phyloP scores from a whole-genome alignment of 2,329 filamentous ascomycete species.

The Aspergillus tubingensis region DNA sequence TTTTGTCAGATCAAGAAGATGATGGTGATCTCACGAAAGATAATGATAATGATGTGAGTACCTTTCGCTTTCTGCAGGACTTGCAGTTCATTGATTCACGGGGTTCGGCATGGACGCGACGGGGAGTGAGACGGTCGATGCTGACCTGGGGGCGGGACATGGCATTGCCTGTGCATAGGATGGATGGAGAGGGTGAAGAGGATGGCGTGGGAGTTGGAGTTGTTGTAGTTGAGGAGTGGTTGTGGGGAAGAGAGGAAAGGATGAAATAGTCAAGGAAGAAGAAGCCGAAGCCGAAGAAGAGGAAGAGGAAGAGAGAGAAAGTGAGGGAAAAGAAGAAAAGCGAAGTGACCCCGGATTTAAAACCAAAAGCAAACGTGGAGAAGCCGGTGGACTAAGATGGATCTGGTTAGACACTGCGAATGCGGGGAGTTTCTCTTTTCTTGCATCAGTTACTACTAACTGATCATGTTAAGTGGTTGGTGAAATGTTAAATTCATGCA shows the following conservation, averaged over 20 bases:
- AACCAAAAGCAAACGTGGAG: constrained; percentile 25
- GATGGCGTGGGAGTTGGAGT: too few relatives aligned
- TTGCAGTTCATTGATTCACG: constrained; percentile 96
- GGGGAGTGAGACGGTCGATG: constrained; percentile 74
- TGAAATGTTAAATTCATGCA: neutral
- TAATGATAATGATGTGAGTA: constrained; percentile 43
- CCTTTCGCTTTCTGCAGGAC: constrained; percentile 89
- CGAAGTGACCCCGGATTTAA: constrained; percentile 17
- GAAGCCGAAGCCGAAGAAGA: constrained; percentile 1
- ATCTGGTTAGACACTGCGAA: neutral
- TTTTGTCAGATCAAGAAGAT: neutral
- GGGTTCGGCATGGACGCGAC: constrained; percentile 71
- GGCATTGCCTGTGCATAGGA: constrained; percentile 20
- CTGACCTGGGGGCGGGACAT: constrained; percentile 77
- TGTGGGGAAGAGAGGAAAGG: neutral
- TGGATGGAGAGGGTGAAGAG: neutral
- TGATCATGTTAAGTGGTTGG: too few relatives aligned
- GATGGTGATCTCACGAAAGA: neutral
- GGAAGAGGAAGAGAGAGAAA: constrained; percentile 7
- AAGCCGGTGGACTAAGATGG: constrained; percentile 8
- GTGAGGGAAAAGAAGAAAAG: constrained; percentile 7
- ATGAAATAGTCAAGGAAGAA: neutral
- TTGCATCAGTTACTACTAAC: too few relatives aligned
- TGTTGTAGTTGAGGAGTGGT: too few relatives aligned
- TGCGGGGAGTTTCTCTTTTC: neutral